phyloP scores from a whole-genome alignment of 2,329 filamentous ascomycete species.

The Paracamarosporium sp. region DNA sequence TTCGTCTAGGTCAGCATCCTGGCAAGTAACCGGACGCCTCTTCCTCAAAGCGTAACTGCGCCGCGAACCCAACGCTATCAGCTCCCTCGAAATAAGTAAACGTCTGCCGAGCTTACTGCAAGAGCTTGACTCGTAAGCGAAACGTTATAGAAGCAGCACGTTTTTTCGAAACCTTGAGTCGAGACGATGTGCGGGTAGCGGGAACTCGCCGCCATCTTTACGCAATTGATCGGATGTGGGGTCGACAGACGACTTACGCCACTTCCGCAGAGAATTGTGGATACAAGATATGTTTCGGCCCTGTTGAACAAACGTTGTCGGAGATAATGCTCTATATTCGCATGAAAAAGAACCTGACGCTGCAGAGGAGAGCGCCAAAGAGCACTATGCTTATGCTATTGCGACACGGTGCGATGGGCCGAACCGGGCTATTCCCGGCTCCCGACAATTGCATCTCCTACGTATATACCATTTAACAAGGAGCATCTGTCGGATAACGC shows the following conservation, averaged over 20 bases:
- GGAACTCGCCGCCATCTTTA: neutral
- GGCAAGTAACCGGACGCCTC: neutral
- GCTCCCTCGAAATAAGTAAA: neutral
- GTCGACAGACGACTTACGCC: slow-evolving; percentile 2
- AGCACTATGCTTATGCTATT: neutral
- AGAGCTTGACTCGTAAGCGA: slow-evolving; percentile 6
- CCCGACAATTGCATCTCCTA: no score
- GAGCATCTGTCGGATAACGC: neutral
- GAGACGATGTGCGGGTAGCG: neutral
- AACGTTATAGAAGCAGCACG: neutral
- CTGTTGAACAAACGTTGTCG: neutral
- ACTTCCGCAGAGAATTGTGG: neutral
- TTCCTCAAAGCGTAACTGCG: neutral
- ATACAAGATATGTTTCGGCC: neutral
- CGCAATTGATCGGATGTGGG: slow-evolving; percentile 1
- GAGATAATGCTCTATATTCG: neutral
- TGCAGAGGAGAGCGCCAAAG: neutral
- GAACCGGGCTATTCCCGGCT: neutral
- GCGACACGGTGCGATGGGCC: neutral
- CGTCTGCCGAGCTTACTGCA: neutral
- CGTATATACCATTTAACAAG: neutral
- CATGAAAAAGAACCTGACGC: neutral
- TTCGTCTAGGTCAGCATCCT: neutral
- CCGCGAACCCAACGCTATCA: neutral
- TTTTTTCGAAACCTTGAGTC: neutral